These are phyloP conservation scores for Aspergillus calidoustus DNA, from an alignment of 2,329 filamentous ascomycete genomes.

Conservation along the genomic window DNA sequence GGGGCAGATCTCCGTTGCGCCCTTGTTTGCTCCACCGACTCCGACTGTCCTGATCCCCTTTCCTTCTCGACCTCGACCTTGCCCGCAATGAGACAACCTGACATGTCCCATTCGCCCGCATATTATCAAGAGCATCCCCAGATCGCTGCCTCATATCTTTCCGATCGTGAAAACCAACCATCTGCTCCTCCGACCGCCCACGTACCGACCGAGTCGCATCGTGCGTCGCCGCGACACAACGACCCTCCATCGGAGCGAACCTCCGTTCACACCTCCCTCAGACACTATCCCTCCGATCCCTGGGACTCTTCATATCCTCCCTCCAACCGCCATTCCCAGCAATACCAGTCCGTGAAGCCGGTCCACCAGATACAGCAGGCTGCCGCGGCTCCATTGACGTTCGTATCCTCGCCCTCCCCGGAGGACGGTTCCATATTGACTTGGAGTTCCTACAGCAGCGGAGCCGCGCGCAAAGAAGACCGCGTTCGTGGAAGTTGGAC, in stretches of 20 bases:
- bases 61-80: constrained; percentile 14
- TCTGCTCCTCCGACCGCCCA: constrained; percentile 27
- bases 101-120: constrained; percentile 43
- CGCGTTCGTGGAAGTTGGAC: constrained; percentile 37
- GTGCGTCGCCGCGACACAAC: constrained; percentile 17
- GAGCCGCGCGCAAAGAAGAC: constrained; percentile 35
- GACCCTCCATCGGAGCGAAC: constrained; percentile 25
- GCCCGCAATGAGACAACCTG: constrained; percentile 37
- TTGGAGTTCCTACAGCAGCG: constrained; percentile 32
- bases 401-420: constrained; percentile 27
- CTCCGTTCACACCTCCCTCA: constrained; percentile 27
- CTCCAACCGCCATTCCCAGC: constrained; percentile 19
- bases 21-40: constrained; percentile 27
- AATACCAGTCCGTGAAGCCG: constrained; percentile 23
- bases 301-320: constrained; percentile 29
- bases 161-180: constrained; percentile 21
- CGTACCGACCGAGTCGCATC: constrained; percentile 16
- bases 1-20: constrained; percentile 22
- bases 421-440: constrained; percentile 31
- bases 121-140: constrained; percentile 37
- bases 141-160: constrained; percentile 29
- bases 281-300: constrained; percentile 28
- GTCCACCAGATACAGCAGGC: constrained; percentile 23
- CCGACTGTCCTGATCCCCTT: constrained; percentile 19
- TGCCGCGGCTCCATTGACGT: constrained; percentile 27